A percentile compares a stretch with the other conserved stretches of the same genome.
phyloP scores from a whole-genome alignment of 2,329 filamentous ascomycete genomes.

The Apiospora phragmitis region DNA sequence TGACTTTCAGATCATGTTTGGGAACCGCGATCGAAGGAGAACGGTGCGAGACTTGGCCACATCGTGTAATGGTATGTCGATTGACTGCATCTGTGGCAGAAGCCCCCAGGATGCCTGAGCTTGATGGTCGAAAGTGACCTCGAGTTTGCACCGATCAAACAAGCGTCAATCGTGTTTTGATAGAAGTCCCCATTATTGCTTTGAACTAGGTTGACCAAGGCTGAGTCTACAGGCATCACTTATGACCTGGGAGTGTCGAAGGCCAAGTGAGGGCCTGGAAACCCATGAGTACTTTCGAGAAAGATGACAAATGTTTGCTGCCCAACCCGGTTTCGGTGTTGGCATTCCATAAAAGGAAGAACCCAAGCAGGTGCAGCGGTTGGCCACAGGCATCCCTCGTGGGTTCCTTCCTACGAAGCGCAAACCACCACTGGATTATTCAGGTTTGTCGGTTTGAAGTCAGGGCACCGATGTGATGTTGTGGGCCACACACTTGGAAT shows the following conservation, averaged over 20 bases:
- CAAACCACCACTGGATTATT: background rate
- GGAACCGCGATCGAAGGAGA: background rate
- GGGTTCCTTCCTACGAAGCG: background rate
- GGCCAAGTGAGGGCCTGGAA: background rate
- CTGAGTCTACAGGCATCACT: background rate
- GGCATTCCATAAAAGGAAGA: background rate
- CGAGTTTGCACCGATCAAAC: background rate
- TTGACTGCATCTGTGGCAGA: background rate
- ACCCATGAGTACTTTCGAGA: background rate
- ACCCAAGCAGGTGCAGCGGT: slow-evolving; percentile 12
- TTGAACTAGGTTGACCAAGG: background rate
- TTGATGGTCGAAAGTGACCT: no score
- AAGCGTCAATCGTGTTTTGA: background rate
- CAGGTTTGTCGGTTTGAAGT: background rate
- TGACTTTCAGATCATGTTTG: background rate
- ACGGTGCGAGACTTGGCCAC: background rate
- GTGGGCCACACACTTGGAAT: background rate
- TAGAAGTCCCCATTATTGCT: background rate
- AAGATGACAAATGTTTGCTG: background rate
- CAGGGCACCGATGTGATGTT: background rate
- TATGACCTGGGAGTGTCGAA: background rate
- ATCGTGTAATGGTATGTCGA: background rate
- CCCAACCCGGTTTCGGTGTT: background rate
- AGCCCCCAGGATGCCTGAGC: no score
- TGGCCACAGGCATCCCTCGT: slow-evolving; percentile 12